A percentile compares a stretch with the other conserved stretches of the same genome.
phyloP scores from a whole-genome alignment of 2,329 filamentous ascomycete species.

The Pezicula neosporulosa region DNA sequence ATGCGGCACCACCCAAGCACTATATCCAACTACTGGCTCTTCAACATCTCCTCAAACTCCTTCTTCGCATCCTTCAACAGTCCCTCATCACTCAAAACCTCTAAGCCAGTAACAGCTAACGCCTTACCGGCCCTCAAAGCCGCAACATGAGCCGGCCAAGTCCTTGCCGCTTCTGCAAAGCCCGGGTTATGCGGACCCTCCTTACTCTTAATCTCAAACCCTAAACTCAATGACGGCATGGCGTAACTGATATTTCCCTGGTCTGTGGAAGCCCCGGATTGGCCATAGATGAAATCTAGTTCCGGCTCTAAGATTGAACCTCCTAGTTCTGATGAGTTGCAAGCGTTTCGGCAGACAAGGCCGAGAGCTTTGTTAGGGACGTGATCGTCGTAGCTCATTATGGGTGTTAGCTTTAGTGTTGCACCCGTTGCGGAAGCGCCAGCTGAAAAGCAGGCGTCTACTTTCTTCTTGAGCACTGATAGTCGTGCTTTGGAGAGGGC shows the following conservation, averaged over 20 bases:
- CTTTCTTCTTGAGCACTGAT: slow-evolving; percentile 35
- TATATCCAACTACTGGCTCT: neutral
- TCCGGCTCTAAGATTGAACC: slow-evolving; percentile 33
- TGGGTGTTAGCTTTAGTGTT: slow-evolving; percentile 37
- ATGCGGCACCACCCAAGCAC: no score
- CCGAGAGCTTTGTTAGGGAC: slow-evolving; percentile 50
- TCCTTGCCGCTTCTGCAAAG: slow-evolving; percentile 47
- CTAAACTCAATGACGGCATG: slow-evolving; percentile 50
- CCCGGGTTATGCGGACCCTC: slow-evolving; percentile 47
- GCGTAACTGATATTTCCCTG: slow-evolving; percentile 57
- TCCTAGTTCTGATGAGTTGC: slow-evolving; percentile 32
- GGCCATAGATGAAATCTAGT: slow-evolving; percentile 37
- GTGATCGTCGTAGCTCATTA: slow-evolving; percentile 48
- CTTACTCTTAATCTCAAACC: slow-evolving; percentile 46
- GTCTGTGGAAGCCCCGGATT: slow-evolving; percentile 52
- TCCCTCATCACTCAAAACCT: slow-evolving; percentile 39
- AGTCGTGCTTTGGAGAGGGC: slow-evolving; percentile 39
- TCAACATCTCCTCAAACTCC: slow-evolving; percentile 30
- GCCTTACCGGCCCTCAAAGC: slow-evolving; percentile 44
- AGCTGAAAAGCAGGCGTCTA: slow-evolving; percentile 43
- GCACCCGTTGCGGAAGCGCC: slow-evolving; percentile 48
- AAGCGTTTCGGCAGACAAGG: slow-evolving; percentile 40
- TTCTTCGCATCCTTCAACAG: slow-evolving; percentile 39
- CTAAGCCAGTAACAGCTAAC: slow-evolving; percentile 43
- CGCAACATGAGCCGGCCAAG: slow-evolving; percentile 41